phyloP scores from a whole-genome alignment of 192 early-diverging fungal genomes.

The Rhizophagus clarus region DNA sequence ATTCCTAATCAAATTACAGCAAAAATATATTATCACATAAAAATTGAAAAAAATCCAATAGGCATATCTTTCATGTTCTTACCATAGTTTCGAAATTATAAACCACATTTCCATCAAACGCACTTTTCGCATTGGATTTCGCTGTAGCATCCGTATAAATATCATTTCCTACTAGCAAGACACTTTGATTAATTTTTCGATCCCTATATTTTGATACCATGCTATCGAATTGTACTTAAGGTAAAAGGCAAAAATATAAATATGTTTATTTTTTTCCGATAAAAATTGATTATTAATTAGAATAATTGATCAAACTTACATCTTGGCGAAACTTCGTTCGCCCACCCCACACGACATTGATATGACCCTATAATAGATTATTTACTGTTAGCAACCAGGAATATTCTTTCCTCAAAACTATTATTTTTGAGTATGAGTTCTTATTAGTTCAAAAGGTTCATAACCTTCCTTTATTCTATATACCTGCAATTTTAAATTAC shows the following conservation, averaged over 20 bases:
- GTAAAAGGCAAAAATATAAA: not conserved
- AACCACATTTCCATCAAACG: slow-evolving; percentile 68
- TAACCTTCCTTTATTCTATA: no score
- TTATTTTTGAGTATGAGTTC: not conserved
- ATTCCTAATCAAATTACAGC: slow-evolving; percentile 57
- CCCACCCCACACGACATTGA: slow-evolving; percentile 84
- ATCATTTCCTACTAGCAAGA: slow-evolving; percentile 68
- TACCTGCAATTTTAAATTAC: no score
- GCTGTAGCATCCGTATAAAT: slow-evolving; percentile 58
- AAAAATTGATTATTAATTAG: not conserved
- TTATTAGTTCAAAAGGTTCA: no score
- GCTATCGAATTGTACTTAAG: slow-evolving; percentile 72
- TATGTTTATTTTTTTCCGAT: not conserved
- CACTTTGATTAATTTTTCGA: slow-evolving; percentile 47
- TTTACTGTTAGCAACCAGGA: not conserved
- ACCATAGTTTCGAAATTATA: slow-evolving; percentile 79
- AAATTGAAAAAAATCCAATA: not conserved
- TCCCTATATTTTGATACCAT: slow-evolving; percentile 68
- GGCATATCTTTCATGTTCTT: slow-evolving; percentile 28
- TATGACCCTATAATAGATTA: slow-evolving; percentile 56
- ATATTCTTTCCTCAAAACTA: not conserved
- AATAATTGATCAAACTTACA: slow-evolving; percentile 46
- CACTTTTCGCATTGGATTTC: slow-evolving; percentile 55
- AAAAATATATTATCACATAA: not conserved
- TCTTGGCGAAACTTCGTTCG: slow-evolving; percentile 58